phyloP scores from a whole-genome alignment of 148 eudicot genomes.

The Rhododendron kiyosumense region DNA sequence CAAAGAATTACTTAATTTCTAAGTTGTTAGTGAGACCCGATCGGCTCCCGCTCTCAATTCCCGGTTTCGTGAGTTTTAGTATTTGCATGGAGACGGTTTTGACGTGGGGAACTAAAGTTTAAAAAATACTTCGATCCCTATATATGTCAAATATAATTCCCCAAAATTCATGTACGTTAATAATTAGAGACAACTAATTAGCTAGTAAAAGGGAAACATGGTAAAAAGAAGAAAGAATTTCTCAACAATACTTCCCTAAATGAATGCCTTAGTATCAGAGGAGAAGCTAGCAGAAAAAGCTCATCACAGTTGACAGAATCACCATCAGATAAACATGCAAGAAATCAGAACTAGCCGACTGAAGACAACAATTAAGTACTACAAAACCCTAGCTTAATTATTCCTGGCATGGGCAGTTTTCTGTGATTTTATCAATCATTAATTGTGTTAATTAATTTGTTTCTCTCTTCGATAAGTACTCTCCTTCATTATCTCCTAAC shows the following conservation, averaged over 20 bases:
- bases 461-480: neutral
- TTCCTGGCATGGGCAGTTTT: neutral
- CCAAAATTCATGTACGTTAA: neutral
- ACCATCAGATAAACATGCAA: neutral
- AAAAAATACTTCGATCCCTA: neutral
- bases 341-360: neutral
- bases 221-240: neutral
- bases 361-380: neutral
- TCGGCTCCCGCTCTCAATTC: no score
- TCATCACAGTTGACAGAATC: neutral
- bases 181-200: neutral
- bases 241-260: neutral
- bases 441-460: neutral
- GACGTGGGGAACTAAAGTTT: neutral
- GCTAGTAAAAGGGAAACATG: neutral
- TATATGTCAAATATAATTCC: no score
- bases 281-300: neutral
- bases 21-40: no score
- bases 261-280: neutral
- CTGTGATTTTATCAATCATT: neutral
- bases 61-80: no score
- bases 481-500: neutral
- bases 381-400: neutral
- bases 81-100: no score
- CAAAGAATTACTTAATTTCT: no score